Evolutionary conservation across 495 filamentous ascomycete species (phyloP), one percentile per base, ranked within the genome.

Genomic region (Podospora fimiseda): DNA sequence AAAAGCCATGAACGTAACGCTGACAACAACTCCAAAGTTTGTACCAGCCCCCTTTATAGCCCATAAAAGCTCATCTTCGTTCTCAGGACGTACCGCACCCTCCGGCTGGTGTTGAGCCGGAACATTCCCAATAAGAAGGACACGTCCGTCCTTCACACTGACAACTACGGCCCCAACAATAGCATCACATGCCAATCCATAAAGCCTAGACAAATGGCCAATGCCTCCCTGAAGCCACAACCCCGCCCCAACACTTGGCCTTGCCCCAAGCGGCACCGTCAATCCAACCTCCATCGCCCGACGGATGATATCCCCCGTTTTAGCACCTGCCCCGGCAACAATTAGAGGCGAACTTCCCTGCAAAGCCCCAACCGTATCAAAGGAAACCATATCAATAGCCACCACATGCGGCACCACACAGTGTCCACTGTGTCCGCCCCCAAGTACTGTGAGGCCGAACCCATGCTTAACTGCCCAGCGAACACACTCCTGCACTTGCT

Each of bases 211-310:
- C 45, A 84, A 69, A 61, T 83, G 79, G 11, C 81, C 81, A 42
- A 86, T 81, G 58, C 81, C 81, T 51, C 81, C 82, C 71, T 86
- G 81, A 45, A 86, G 66, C 80, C 79, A 84, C 38, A 80, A 56
- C 20, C 82, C 81, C 5, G 78, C 75, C 30, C 81, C 82, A 42
- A 84, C 80, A 51, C 81, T 82, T 60, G 80, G 82, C 37, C 81
- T 77, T 33, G 77, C 53, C 7, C 81, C 82, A 38, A 84, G 60
- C 3, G 82, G 82, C 20, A 84, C 77, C 58, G 76, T 79, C 50
- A 84, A 2, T 36, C 75, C 77, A 7, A 51, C 65, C 24, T 52
- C 64, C 73, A 79, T 76, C 51, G 80, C 60, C 52, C 73, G 73
- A 50, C 60, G 57, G 60, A 84, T 48, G 59, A 86, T 79, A 62